Conservation (phyloP, 2,329 filamentous ascomycete species). For the Aspergillus sp. region DNA sequence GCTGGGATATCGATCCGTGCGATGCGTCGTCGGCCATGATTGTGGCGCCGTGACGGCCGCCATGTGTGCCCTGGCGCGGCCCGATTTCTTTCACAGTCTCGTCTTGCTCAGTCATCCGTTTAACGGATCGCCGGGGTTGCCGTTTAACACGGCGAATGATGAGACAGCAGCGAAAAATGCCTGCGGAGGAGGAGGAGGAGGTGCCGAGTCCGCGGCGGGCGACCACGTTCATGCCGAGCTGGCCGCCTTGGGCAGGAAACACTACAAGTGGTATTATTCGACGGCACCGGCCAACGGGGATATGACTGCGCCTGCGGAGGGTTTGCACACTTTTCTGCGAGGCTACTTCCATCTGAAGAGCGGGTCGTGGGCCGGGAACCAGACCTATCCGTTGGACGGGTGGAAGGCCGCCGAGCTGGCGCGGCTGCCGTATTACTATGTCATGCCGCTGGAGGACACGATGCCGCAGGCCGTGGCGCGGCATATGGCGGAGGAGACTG, state of each 20-base stretch:
- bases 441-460: conserved; percentile 58
- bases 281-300: conserved; percentile 36
- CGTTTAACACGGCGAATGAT: conserved; percentile 44
- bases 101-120: conserved; percentile 67
- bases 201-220: conserved; percentile 18
- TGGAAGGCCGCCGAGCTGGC: conserved; percentile 60
- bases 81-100: conserved; percentile 63
- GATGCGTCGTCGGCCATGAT: conserved; percentile 65
- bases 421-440: conserved; percentile 66
- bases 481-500: conserved; percentile 54
- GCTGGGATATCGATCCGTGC: conserved; percentile 58
- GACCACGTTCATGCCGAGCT: conserved; percentile 58
- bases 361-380: conserved; percentile 58
- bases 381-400: conserved; percentile 52
- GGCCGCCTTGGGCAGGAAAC: conserved; percentile 58
- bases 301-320: conserved; percentile 43
- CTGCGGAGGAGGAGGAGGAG: background rate
- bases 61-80: conserved; percentile 60
- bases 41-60: conserved; percentile 63
- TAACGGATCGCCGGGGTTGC: conserved; percentile 52
- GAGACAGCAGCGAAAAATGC: background rate
- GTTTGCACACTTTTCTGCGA: conserved; percentile 60
- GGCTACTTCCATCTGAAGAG: conserved; percentile 70
- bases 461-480: conserved; percentile 60
- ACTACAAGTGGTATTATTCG: conserved; percentile 64